These are phyloP conservation scores for Pichia sp. DNA, from an alignment of 1,139 yeast species.

Conservation along the genomic window DNA sequence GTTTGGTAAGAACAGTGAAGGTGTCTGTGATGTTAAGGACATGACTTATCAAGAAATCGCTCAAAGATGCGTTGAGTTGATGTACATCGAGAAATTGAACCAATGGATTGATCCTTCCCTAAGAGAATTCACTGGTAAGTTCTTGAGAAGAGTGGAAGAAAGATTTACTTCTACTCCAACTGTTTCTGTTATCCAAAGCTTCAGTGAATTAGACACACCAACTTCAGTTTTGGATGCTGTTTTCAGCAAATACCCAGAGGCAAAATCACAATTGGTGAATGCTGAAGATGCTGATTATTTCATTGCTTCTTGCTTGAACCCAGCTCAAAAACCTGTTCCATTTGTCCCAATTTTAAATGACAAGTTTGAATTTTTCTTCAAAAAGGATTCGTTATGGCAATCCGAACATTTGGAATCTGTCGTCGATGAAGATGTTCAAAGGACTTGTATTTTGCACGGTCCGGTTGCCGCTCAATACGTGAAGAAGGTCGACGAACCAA, in stretches of 20 bases:
- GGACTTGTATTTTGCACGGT: slow-evolving; percentile 97
- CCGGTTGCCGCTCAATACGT: slow-evolving; percentile 98
- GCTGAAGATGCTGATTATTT: slow-evolving; percentile 96
- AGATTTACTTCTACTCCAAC: slow-evolving; percentile 67
- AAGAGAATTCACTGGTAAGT: slow-evolving; percentile 83
- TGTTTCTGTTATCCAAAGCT: slow-evolving; percentile 71
- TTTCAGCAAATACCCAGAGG: slow-evolving; percentile 65
- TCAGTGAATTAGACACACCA: slow-evolving; percentile 65
- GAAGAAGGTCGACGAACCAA: slow-evolving; percentile 83
- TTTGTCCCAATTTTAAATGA: slow-evolving; percentile 94
- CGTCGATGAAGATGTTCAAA: slow-evolving; percentile 91
- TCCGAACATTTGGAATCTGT: slow-evolving; percentile 96
- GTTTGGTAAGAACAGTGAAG: slow-evolving; percentile 77
- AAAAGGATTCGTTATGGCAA: slow-evolving; percentile 99
- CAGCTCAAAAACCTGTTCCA: slow-evolving; percentile 94
- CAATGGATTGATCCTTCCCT: slow-evolving; percentile 88
- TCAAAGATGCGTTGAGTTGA: slow-evolving; percentile 78
- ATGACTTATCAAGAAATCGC: slow-evolving; percentile 96
- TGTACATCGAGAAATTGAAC: slow-evolving; percentile 73
- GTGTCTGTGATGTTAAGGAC: slow-evolving; percentile 87
- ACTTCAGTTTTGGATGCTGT: slow-evolving; percentile 54
- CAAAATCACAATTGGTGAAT: slow-evolving; percentile 76
- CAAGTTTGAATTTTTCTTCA: slow-evolving; percentile 91
- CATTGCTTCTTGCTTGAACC: slow-evolving; percentile 77
- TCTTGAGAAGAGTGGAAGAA: slow-evolving; percentile 92